Evolutionary conservation across 2,329 filamentous ascomycete species (phyloP), one percentile per base, ranked within the genome.

Genomic region (Coniochaeta sp.): DNA sequence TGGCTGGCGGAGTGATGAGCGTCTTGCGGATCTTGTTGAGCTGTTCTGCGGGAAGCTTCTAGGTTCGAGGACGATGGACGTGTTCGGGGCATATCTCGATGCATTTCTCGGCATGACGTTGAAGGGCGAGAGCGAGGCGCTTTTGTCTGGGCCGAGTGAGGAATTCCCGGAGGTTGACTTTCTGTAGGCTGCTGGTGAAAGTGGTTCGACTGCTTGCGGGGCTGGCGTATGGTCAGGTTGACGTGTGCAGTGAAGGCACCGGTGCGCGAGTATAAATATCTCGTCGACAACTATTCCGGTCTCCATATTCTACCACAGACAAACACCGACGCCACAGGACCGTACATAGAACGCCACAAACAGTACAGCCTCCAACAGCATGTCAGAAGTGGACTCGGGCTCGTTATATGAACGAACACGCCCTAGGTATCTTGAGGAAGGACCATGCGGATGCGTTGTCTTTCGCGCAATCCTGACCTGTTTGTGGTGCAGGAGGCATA

Each of bases 61-160:
- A 26, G 71, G 70, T 7, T 55, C 58, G 1, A 65, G 71, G 57
- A 65, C 63, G 1, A 66, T 71, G 60, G 60, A 68, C 58, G 64
- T 74, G 9, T 54, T 72, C 59, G 65, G 63, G 57, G 64, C 59
- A 16, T 73, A 72, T 65, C 60, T 72, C 16, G 61, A 47, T 11
- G 67, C 64, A 12, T 74, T 72, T 58, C 67, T 73, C 58, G 64
- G 65, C 16, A 69, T 69, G 56, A 59, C 70, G 3, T 60, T 73
- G 43, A 60, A 58, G 2, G 60, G 60, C 12, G 47, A 57, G 9
- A 60, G 59, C 4, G 58, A 65, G 38, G 62, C 61, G 5, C n/a
- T 70, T 56, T 56, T 70, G 26, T 58, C 57, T 12, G 62, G 62
- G 14, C 62, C 62, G 9, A 60, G 58, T 36, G 19, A 40, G 11